These are phyloP conservation scores for Croton setiger DNA, from an alignment of 441 rosid genomes.

Conservation along the genomic window DNA sequence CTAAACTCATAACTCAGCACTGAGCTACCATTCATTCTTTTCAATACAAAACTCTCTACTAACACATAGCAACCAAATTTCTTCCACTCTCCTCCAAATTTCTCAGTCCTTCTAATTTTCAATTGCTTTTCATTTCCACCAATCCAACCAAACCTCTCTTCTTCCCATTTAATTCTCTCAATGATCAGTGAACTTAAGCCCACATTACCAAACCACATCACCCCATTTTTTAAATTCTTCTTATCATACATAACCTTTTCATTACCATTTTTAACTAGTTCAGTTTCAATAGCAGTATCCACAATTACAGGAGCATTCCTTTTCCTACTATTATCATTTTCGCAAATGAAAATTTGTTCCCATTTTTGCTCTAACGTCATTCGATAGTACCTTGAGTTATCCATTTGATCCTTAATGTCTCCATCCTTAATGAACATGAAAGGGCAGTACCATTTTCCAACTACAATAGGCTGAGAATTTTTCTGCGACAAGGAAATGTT, in stretches of 20 bases:
- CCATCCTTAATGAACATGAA: slow-evolving; percentile 57
- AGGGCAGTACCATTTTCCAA: slow-evolving; percentile 65
- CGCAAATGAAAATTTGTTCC: slow-evolving; percentile 35
- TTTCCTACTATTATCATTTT: slow-evolving; percentile 16
- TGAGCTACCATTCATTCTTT: slow-evolving; percentile 39
- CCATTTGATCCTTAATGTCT: slow-evolving; percentile 31
- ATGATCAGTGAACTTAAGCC: background rate
- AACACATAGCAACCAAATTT: slow-evolving; percentile 31
- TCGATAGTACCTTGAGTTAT: slow-evolving; percentile 36
- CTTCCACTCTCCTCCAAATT: slow-evolving; percentile 27
- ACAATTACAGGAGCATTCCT: slow-evolving; percentile 21
- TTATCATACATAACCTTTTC: background rate
- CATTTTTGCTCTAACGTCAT: slow-evolving; percentile 54
- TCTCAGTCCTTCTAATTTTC: slow-evolving; percentile 27
- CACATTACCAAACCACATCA: slow-evolving; percentile 32
- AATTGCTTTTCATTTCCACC: slow-evolving; percentile 1
- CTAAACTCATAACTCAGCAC: slow-evolving; percentile 31
- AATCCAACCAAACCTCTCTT: slow-evolving; percentile 27
- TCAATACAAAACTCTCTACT: slow-evolving; percentile 41
- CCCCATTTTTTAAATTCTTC: slow-evolving; percentile 29
- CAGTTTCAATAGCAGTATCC: slow-evolving; percentile 31
- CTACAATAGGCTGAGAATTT: slow-evolving; percentile 19
- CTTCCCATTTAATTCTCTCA: slow-evolving; percentile 5
- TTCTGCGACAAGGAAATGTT: slow-evolving; percentile 21
- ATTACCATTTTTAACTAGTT: slow-evolving; percentile 31